These are phyloP conservation scores for Hypoxylon sp. DNA, from an alignment of 2,329 filamentous ascomycete species.

Conservation along the genomic window DNA sequence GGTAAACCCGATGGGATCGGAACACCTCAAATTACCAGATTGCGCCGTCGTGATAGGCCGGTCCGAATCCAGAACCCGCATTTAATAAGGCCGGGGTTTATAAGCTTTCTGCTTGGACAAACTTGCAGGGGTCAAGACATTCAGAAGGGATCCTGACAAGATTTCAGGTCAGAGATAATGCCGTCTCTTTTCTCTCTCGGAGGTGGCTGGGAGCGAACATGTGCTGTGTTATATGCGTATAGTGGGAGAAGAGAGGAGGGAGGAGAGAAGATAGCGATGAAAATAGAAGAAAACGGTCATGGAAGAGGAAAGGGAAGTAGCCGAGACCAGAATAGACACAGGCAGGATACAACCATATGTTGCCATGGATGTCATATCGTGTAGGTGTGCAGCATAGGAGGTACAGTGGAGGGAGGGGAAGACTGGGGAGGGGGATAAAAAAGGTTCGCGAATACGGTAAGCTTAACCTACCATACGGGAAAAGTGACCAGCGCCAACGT, in stretches of 20 bases:
- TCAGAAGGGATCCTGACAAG: conserved; percentile 31
- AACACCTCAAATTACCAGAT: conserved; percentile 38
- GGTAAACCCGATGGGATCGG: conserved; percentile 37
- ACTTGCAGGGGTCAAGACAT: conserved; percentile 27
- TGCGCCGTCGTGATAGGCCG: conserved; percentile 39
- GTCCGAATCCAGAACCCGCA: conserved; percentile 34
- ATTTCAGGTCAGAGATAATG: conserved; percentile 30
- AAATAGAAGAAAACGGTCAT: neutral
- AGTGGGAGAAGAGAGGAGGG: neutral
- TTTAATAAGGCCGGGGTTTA: conserved; percentile 34
- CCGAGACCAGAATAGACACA: neutral
- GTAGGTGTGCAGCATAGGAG: neutral
- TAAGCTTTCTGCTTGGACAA: conserved; percentile 38
- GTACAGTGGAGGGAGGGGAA: neutral
- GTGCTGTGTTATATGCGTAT: neutral
- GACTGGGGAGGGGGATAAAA: neutral
- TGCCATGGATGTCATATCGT: neutral
- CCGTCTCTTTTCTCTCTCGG: conserved; percentile 23
- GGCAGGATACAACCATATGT: too few relatives aligned
- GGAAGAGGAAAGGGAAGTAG: conserved; percentile 10
- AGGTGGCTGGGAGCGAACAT: conserved; percentile 1
- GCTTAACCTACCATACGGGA: conserved; percentile 5
- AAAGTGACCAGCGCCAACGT: neutral
- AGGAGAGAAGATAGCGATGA: neutral
- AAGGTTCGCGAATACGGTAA: neutral